Conservation (phyloP, 352 stramenopile species). For the Pythium volutum region DNA sequence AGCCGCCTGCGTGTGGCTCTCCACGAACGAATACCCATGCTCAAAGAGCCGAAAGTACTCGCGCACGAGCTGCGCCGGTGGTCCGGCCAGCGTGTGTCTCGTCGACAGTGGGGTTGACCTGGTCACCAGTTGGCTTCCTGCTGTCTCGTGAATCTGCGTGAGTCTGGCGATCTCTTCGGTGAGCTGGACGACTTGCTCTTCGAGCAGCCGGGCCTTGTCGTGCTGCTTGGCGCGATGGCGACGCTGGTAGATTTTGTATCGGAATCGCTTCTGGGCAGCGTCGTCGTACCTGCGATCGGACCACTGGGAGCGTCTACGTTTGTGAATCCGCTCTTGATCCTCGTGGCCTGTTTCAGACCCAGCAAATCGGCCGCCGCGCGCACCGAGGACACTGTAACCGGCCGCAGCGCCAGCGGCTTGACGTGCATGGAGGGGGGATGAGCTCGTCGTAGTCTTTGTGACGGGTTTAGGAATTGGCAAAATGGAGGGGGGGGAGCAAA, state of each 20-base stretch:
- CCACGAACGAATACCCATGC: constrained; percentile 13
- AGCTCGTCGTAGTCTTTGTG: no score
- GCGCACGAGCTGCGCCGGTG: constrained; percentile 33
- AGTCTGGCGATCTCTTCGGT: constrained; percentile 21
- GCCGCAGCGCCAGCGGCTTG: background rate
- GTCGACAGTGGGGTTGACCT: background rate
- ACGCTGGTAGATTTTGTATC: constrained; percentile 71
- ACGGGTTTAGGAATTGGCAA: background rate
- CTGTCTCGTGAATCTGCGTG: constrained; percentile 8
- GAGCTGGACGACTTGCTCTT: constrained; percentile 38
- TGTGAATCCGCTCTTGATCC: background rate
- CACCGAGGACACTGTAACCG: background rate
- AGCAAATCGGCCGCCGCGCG: background rate
- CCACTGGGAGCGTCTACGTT: background rate
- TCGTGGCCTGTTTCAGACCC: background rate
- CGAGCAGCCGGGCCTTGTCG: constrained; percentile 38
- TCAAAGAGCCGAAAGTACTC: constrained; percentile 62
- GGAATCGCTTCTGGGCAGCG: constrained; percentile 29
- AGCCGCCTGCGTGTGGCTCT: constrained; percentile 33
- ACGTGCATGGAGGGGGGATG: background rate
- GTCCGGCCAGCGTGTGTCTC: constrained; percentile 13
- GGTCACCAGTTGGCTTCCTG: background rate
- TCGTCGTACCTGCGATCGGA: constrained; percentile 36
- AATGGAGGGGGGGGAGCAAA: no score
- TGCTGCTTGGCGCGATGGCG: constrained; percentile 69